Percentiles rank a stretch among this genome's conserved stretches.
These are phyloP conservation scores for Pythium scleroteichum DNA, from an alignment of 352 stramenopile genomes.

Conservation along the genomic window DNA sequence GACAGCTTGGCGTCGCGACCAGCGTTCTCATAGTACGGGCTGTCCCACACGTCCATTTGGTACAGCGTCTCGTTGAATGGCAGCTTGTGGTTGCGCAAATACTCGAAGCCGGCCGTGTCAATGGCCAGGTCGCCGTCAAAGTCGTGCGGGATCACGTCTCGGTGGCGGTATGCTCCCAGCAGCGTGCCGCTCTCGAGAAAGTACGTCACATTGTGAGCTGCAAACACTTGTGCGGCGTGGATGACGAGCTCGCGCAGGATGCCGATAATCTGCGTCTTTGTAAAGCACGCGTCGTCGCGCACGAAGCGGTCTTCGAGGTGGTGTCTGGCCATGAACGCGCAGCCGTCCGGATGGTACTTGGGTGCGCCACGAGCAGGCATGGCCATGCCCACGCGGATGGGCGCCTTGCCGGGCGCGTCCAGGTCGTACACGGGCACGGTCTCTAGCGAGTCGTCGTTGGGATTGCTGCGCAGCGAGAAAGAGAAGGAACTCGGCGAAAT, in stretches of 20 bases:
- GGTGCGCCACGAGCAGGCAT: slow-evolving; percentile 21
- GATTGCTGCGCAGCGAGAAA: neutral
- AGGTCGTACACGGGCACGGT: neutral
- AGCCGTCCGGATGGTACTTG: slow-evolving; percentile 21
- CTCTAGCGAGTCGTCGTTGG: slow-evolving; percentile 4
- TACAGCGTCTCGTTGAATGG: slow-evolving; percentile 16
- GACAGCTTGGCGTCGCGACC: slow-evolving; percentile 27
- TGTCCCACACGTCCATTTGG: slow-evolving; percentile 27
- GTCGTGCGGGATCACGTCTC: slow-evolving; percentile 32
- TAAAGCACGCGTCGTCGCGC: slow-evolving; percentile 19
- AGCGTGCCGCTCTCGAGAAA: slow-evolving; percentile 35
- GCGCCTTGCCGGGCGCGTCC: neutral
- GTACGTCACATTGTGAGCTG: slow-evolving; percentile 27
- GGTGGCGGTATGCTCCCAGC: slow-evolving; percentile 29
- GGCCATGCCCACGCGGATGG: slow-evolving; percentile 18
- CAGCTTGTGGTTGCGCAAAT: slow-evolving; percentile 14
- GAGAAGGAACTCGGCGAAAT: neutral
- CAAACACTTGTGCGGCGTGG: slow-evolving; percentile 17
- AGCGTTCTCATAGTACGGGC: slow-evolving; percentile 14
- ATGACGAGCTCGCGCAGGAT: slow-evolving; percentile 32
- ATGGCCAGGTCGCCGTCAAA: slow-evolving; percentile 32
- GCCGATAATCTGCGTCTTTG: slow-evolving; percentile 14
- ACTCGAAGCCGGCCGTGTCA: slow-evolving; percentile 14
- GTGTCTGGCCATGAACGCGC: slow-evolving; percentile 8
- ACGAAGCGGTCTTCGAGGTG: slow-evolving; percentile 27